Evolutionary conservation across 202 grass and related monocot species (phyloP).

Genomic region (Digitaria exilis): DNA sequence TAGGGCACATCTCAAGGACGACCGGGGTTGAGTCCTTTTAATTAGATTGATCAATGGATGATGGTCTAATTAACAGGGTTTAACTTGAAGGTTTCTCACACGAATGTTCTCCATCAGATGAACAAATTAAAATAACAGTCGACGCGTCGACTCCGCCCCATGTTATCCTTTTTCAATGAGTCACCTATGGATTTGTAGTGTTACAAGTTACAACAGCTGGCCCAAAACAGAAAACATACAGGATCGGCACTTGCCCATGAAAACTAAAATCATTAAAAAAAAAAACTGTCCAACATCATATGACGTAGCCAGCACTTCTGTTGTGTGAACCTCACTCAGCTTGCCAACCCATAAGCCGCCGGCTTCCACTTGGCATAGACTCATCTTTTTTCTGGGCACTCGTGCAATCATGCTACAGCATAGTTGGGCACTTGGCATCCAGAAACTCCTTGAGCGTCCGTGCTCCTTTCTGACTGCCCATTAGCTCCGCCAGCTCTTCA

Average conservation of each 20-base stretch:
- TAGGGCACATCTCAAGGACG: no score
- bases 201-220: background rate
- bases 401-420: conserved; percentile 41
- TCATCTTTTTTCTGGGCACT: background rate
- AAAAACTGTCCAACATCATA: background rate
- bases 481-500: conserved; percentile 70
- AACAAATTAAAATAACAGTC: background rate
- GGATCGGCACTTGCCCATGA: no score
- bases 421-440: conserved; percentile 90
- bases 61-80: no score
- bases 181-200: background rate
- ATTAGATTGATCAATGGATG: no score
- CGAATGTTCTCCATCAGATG: background rate
- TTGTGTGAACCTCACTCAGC: background rate
- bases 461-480: conserved; percentile 86
- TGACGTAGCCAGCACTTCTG: background rate
- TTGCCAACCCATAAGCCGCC: background rate
- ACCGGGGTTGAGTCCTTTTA: no score
- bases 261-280: background rate
- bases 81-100: no score
- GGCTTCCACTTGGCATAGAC: background rate
- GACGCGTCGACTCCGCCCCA: no score
- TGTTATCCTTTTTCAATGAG: no score
- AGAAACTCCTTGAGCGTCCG: conserved; percentile 89
- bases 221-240: background rate